These are phyloP conservation scores for Ascodesmis nigricans DNA, from an alignment of 495 filamentous ascomycete genomes.

Conservation along the genomic window DNA sequence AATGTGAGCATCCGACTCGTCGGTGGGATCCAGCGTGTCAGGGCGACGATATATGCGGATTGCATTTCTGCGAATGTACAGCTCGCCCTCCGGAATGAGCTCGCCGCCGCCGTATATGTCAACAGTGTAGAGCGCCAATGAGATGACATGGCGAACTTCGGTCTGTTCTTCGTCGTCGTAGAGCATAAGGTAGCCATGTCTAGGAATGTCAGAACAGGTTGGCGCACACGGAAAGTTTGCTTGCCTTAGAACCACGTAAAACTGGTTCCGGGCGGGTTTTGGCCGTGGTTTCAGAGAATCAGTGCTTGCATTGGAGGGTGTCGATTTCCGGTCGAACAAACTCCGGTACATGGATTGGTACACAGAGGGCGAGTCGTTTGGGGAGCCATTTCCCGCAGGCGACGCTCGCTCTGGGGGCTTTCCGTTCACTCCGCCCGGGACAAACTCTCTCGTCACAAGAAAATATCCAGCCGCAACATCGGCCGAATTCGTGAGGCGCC, in stretches of 20 bases:
- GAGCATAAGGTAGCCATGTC: conserved; percentile 90
- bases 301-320: conserved; percentile 20
- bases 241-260: conserved; percentile 75
- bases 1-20: conserved; percentile 32
- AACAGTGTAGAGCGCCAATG: conserved; percentile 66
- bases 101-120: conserved; percentile 67
- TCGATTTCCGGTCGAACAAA: conserved; percentile 68
- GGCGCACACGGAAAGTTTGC: conserved; percentile 10
- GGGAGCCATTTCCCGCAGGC: conserved; percentile 36
- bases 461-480: conserved; percentile 88
- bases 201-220: conserved; percentile 22
- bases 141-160: conserved; percentile 88
- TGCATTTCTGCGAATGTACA: conserved; percentile 90
- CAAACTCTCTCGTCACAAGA: conserved; percentile 80
- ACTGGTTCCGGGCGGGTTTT: conserved; percentile 69
- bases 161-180: conserved; percentile 80
- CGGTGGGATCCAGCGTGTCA: conserved; percentile 33
- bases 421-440: conserved; percentile 71
- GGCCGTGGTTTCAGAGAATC: conserved; percentile 32
- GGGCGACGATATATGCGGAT: conserved; percentile 57
- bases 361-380: conserved; percentile 46
- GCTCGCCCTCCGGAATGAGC: conserved; percentile 67
- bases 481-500: conserved; percentile 37
- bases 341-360: conserved; percentile 96
- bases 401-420: conserved; percentile 77